A percentile compares a stretch with the other conserved stretches of the same genome.
Conservation (phyloP, 2,329 filamentous ascomycete species). For the Fusarium longipes region DNA sequence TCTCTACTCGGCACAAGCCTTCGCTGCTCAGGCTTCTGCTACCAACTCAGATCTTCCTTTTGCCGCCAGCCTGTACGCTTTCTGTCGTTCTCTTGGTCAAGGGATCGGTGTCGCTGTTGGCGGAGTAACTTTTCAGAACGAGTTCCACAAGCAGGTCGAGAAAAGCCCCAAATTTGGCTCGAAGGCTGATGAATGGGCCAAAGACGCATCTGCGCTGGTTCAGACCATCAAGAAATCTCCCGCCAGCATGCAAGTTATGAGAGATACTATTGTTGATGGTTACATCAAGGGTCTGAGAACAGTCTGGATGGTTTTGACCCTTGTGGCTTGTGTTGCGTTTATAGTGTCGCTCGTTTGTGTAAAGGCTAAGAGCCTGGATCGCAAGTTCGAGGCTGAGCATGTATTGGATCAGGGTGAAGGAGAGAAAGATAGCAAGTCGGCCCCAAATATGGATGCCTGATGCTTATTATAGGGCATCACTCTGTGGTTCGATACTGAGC, state of each 20-base stretch:
- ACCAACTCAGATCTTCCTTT: conserved; percentile 55
- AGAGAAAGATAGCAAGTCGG: conserved; percentile 6
- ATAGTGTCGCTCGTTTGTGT: conserved; percentile 30
- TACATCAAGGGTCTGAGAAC: conserved; percentile 50
- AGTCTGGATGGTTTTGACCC: conserved; percentile 50
- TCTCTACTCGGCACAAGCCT: conserved; percentile 70
- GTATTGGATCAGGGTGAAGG: conserved; percentile 3
- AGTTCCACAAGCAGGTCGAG: conserved; percentile 63
- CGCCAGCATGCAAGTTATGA: conserved; percentile 33
- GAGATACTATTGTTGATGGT: conserved; percentile 47
- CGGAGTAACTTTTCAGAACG: conserved; percentile 77
- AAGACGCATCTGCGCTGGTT: conserved; percentile 69
- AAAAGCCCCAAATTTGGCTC: conserved; percentile 59
- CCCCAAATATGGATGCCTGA: conserved; percentile 21
- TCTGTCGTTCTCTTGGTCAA: conserved; percentile 70
- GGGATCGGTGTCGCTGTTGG: conserved; percentile 73
- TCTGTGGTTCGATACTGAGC: neutral
- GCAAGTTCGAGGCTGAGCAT: conserved; percentile 41
- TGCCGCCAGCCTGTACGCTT: conserved; percentile 73
- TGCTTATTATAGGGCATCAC: neutral
- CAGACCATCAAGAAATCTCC: conserved; percentile 58
- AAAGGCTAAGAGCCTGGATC: conserved; percentile 39
- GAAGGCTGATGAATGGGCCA: conserved; percentile 59
- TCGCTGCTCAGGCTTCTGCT: conserved; percentile 68
- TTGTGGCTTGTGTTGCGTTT: conserved; percentile 44